A percentile compares a stretch with the other conserved stretches of the same genome.
phyloP scores from a whole-genome alignment of 2,329 filamentous ascomycete species.

The Beauveria caledonica region DNA sequence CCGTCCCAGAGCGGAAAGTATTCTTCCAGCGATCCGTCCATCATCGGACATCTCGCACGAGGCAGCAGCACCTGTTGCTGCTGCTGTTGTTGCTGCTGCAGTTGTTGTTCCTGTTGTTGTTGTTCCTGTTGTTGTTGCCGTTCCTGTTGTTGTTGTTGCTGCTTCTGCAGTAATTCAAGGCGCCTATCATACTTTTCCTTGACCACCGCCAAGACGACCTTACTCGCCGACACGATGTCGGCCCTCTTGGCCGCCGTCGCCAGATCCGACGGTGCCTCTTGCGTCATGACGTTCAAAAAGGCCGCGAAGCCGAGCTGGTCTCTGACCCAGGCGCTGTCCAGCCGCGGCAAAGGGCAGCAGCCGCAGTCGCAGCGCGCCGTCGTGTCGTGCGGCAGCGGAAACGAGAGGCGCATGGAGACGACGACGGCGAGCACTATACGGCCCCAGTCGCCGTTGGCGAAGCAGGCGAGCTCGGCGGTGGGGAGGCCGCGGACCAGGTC shows the following conservation, averaged over 20 bases:
- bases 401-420: constrained; percentile 38
- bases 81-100: constrained; percentile 9
- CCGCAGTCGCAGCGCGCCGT: constrained; percentile 14
- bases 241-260: constrained; percentile 19
- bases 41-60: constrained; percentile 37
- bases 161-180: constrained; percentile 24
- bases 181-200: constrained; percentile 37
- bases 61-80: constrained; percentile 1
- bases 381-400: constrained; percentile 25
- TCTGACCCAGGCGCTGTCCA: constrained; percentile 30
- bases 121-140: constrained; percentile 16
- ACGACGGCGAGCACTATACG: constrained; percentile 34
- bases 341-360: constrained; percentile 20
- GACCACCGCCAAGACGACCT: constrained; percentile 37
- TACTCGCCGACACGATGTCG: constrained; percentile 37
- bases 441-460: constrained; percentile 36
- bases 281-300: constrained; percentile 30
- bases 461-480: constrained; percentile 24
- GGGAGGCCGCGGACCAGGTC: constrained; percentile 23
- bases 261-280: constrained; percentile 14
- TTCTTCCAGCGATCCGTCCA: constrained; percentile 41
- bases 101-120: constrained; percentile 1
- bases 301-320: constrained; percentile 29
- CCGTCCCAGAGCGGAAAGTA: constrained; percentile 40
- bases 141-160: constrained; percentile 15